These are phyloP conservation scores for Amylostereum chailletii DNA, from an alignment of 1,284 basidiomycete genomes.

Conservation along the genomic window DNA sequence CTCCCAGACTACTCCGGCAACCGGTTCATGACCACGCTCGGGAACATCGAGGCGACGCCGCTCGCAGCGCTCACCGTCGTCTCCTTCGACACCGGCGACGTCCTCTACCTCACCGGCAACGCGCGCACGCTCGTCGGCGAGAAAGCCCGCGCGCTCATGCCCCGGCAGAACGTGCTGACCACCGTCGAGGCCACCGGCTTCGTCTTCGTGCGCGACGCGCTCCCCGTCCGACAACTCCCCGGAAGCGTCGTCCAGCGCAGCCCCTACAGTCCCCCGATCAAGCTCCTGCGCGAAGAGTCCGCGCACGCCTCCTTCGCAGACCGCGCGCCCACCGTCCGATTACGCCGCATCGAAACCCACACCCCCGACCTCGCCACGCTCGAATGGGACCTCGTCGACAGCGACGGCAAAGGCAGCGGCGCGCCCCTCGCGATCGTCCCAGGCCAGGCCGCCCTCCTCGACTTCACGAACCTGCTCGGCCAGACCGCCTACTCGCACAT, in stretches of 20 bases:
- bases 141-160: constrained; percentile 44
- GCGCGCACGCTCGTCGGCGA: constrained; percentile 42
- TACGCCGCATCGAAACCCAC: constrained; percentile 34
- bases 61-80: constrained; percentile 47
- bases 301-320: constrained; percentile 14
- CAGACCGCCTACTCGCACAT: constrained; percentile 40
- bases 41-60: constrained; percentile 51
- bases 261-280: constrained; percentile 53
- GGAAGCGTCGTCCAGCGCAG: constrained; percentile 29
- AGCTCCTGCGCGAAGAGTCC: constrained; percentile 41
- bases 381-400: constrained; percentile 32
- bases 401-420: constrained; percentile 16
- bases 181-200: constrained; percentile 42
- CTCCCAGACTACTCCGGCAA: constrained; percentile 61
- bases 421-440: constrained; percentile 23
- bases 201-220: constrained; percentile 42
- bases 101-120: constrained; percentile 54
- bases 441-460: constrained; percentile 48
- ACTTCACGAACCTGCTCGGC: constrained; percentile 44
- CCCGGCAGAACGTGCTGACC: constrained; percentile 43
- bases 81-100: constrained; percentile 43
- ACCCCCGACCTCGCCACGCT: constrained; percentile 45
- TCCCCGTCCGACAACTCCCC: constrained; percentile 39
- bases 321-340: constrained; percentile 23
- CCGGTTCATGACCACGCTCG: constrained; percentile 50